phyloP scores from a whole-genome alignment of 2,329 filamentous ascomycete species.

The Cordyceps cateniannulata region DNA sequence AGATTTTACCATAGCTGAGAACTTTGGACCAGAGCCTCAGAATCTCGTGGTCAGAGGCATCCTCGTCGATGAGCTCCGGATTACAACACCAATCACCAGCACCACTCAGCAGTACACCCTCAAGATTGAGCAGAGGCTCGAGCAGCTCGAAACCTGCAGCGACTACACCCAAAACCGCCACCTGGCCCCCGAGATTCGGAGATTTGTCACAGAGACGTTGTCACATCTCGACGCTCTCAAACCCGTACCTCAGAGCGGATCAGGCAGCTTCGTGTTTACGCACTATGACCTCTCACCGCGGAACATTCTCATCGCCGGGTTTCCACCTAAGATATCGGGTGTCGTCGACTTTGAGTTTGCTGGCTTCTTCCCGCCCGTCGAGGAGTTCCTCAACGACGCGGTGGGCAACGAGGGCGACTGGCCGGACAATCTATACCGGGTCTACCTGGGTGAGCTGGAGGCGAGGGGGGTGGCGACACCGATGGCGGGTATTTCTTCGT shows the following conservation, averaged over 20 bases:
- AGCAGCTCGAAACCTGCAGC: slow-evolving; percentile 5
- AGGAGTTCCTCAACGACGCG: slow-evolving; percentile 17
- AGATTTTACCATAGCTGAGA: not conserved
- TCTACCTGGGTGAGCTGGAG: slow-evolving; percentile 5
- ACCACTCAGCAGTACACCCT: slow-evolving; percentile 13
- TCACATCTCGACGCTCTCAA: slow-evolving; percentile 10
- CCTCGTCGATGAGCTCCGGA: slow-evolving; percentile 12
- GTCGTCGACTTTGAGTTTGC: slow-evolving; percentile 21
- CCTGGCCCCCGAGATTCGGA: not conserved
- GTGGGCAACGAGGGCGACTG: slow-evolving; percentile 11
- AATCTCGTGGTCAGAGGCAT: slow-evolving; percentile 6
- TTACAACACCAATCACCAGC: slow-evolving; percentile 13
- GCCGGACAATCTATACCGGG: not conserved
- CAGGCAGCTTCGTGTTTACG: slow-evolving; percentile 15
- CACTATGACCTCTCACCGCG: slow-evolving; percentile 20
- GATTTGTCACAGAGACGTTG: slow-evolving; percentile 9
- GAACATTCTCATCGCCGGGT: slow-evolving; percentile 17
- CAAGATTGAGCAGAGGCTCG: slow-evolving; percentile 12
- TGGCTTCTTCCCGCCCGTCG: slow-evolving; percentile 18
- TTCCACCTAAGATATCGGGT: slow-evolving; percentile 15
- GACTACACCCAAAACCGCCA: slow-evolving; percentile 8
- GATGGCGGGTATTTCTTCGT: not conserved
- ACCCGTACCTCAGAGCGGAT: not conserved
- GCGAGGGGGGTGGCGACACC: slow-evolving; percentile 1
- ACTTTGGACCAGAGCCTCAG: not conserved